These are phyloP conservation scores for Boletus sp. DNA, from an alignment of 768 basidiomycete species.

Conservation along the genomic window DNA sequence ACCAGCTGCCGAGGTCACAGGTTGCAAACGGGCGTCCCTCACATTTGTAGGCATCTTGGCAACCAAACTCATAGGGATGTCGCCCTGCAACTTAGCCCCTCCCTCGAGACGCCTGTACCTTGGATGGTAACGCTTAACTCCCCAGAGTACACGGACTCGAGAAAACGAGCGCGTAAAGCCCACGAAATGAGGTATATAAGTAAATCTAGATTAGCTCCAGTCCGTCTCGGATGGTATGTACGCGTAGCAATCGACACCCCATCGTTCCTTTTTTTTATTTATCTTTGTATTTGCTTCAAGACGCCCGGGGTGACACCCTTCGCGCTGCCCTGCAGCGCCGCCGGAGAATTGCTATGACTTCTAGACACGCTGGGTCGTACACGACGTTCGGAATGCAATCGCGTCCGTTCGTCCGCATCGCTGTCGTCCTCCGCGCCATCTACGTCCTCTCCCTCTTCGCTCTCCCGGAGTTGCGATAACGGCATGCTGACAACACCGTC, in stretches of 20 bases:
- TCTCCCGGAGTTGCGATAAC: slow-evolving; percentile 62
- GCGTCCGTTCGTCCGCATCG: slow-evolving; percentile 45
- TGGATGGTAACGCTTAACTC: slow-evolving; percentile 9
- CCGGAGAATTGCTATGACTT: slow-evolving; percentile 55
- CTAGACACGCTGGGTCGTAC: slow-evolving; percentile 39
- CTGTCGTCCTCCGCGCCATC: slow-evolving; percentile 45
- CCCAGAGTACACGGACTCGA: slow-evolving; percentile 14
- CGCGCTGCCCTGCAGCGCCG: slow-evolving; percentile 29
- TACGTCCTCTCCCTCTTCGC: slow-evolving; percentile 52
- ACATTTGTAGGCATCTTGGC: not conserved
- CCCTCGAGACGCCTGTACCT: not conserved
- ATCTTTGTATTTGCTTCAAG: slow-evolving; percentile 6
- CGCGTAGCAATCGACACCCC: not conserved
- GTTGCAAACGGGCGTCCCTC: not conserved
- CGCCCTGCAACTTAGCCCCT: too few species aligned
- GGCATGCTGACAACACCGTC: slow-evolving; percentile 38
- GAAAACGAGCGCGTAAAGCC: slow-evolving; percentile 6
- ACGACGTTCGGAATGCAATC: slow-evolving; percentile 28
- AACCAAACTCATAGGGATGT: not conserved
- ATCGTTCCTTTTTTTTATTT: not conserved
- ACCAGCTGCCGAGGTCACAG: not conserved
- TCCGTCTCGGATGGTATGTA: slow-evolving; percentile 23
- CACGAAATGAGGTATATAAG: slow-evolving; percentile 21
- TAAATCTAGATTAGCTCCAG: slow-evolving; percentile 28
- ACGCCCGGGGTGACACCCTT: slow-evolving; percentile 17